These are phyloP conservation scores for Potentilla sterilis DNA, from an alignment of 306 rosid genomes.

Conservation along the genomic window DNA sequence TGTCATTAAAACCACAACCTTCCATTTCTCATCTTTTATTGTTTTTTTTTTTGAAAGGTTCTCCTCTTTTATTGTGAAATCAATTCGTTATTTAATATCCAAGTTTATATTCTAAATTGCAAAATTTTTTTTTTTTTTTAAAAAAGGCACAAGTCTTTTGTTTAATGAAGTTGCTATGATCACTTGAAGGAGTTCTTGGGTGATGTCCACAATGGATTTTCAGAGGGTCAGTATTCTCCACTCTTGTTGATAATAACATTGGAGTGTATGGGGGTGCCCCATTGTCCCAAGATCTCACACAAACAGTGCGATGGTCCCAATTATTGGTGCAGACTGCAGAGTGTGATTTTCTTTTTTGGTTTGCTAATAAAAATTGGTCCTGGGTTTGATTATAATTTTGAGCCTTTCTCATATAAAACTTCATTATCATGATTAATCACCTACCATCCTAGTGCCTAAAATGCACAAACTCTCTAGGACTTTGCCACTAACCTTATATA, in stretches of 20 bases:
- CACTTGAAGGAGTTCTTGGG: not conserved
- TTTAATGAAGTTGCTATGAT: not conserved
- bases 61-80: not conserved
- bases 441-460: not conserved
- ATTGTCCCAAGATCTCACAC: constrained; percentile 1
- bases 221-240: not conserved
- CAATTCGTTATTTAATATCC: not conserved
- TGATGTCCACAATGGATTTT: not conserved
- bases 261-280: not conserved
- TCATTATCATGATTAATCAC: constrained; percentile 3
- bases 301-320: constrained; percentile 6
- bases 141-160: not conserved
- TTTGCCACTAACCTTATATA: not conserved
- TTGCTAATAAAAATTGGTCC: not conserved
- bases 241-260: not conserved
- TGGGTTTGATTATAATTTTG: not conserved
- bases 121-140: too few species aligned
- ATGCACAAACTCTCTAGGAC: not conserved
- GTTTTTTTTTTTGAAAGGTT: too few species aligned
- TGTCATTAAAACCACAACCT: not conserved
- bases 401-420: not conserved
- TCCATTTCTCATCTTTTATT: not conserved
- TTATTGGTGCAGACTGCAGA: not conserved
- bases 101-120: not conserved
- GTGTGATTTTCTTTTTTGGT: not conserved